phyloP scores from a whole-genome alignment of 2,329 filamentous ascomycete species.

The Periconia sp. region DNA sequence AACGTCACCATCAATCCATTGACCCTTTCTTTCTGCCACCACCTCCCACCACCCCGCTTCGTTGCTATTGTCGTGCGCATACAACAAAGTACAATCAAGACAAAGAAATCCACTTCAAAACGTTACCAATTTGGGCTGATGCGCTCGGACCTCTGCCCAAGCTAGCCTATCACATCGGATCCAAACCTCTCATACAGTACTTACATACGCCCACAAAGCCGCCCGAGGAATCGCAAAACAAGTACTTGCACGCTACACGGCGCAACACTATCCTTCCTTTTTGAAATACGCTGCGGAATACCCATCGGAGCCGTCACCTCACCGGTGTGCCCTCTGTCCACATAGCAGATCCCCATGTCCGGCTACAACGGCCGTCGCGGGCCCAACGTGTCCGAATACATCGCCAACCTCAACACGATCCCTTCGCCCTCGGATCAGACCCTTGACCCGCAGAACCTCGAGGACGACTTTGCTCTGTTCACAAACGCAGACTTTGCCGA shows the following conservation, averaged over 20 bases:
- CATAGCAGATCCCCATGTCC: background rate
- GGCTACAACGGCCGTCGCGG: slow-evolving; percentile 72
- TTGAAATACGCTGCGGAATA: background rate
- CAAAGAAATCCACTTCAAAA: too few relatives aligned
- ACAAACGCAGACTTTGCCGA: slow-evolving; percentile 63
- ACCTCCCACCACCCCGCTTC: background rate
- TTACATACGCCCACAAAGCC: too few relatives aligned
- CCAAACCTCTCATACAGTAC: too few relatives aligned
- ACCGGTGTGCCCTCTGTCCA: background rate
- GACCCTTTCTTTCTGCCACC: background rate
- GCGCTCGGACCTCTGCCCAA: too few relatives aligned
- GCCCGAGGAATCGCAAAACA: too few relatives aligned
- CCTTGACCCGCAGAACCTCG: slow-evolving; percentile 43
- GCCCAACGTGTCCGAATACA: slow-evolving; percentile 86
- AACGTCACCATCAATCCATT: background rate
- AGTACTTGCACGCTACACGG: background rate
- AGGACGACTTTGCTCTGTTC: slow-evolving; percentile 56
- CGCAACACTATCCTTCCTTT: background rate
- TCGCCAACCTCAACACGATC: slow-evolving; percentile 79
- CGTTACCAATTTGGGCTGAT: too few relatives aligned
- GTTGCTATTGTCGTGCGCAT: background rate
- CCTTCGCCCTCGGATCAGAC: slow-evolving; percentile 45
- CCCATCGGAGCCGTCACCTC: background rate
- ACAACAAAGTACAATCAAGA: background rate
- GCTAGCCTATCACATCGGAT: too few relatives aligned